Base-by-base conservation (phyloP, 345 rosid genomes). In the Firmiana major region DNA sequence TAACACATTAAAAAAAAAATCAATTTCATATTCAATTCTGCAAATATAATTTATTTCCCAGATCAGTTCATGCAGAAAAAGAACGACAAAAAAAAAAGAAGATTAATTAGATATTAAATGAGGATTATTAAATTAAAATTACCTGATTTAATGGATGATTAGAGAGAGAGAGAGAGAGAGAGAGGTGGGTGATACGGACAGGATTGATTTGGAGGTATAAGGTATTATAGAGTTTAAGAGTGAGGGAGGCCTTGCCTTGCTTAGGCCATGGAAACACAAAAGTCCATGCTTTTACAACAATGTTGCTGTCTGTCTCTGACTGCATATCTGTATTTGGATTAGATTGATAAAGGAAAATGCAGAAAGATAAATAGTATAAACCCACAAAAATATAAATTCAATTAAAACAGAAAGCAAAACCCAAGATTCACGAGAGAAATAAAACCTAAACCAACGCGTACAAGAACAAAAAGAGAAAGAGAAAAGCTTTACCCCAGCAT, bases 81-180 rank as follows among this genome's bases (percentile, higher is more conserved):
- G 51, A 55, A 73, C 13, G 13, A 12, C 1, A 31, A 48, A 4
- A 48, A 9, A 9, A 40, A 40, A 54, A 36, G 6, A 1, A n/a
- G 13, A 49, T 19, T n/a, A 71, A 34, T 10, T 60, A 51, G 34
- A 6, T 22, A 13, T 49, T 70, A 49, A 73, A 55, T 21, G 75
- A 22, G 9, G 36, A 73, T 12, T 7, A 38, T 55, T 73, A 63
- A 21, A 57, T 55, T 31, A 73, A 57, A 34, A 38, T 38, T 49
- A 73, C 64, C 75, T 73, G 75, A 73, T 55, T 55, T 21, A 73
- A 55, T 36, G 75, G 64, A 34, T n/a, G 11, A 19, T 31, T 11
- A 36, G 19, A 36, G 34, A 15, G 22, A 28, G 16, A 15, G 22
- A 28, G 16, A 71, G 22, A 26, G 7, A 48, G 9, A 43, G 46